Evolutionary conservation across 108 stramenopile genomes (phyloP), one percentile per base, ranked within the genome.

Genomic region (Conticribra weissflogii): DNA sequence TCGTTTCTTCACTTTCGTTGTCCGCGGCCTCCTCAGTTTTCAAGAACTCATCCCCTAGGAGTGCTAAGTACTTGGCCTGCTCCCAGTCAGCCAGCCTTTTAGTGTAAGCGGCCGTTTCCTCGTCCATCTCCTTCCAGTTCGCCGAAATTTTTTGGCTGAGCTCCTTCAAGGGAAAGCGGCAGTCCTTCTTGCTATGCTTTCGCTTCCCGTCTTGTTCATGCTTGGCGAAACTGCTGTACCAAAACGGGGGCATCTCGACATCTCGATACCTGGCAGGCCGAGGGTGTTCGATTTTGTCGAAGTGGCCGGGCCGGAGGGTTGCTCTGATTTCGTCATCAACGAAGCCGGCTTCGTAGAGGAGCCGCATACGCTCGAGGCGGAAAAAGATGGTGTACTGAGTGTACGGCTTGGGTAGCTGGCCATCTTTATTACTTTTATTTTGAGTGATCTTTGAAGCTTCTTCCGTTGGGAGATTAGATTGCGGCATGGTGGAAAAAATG

Each of bases 301-400:
- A 15, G 23, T 65, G 64, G 16, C 21, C n/a, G 2, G 64, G 64
- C 23, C 53, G 22, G 32, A 12, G 48, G 17, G 31, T 29, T 1
- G 64, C 18, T 34, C 22, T 33, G 33, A 33, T 52, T 22, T 33
- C 31, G 5, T 65, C 21, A 28, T 49, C 61, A 30, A 48, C 29
- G 61, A 23, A 7, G 4, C 64, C 64, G 19, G 8, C 15, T 36
- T 21, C 18, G 7, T 65, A 52, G 33, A 65, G 64, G 50, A 65
- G 52, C 31, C 19, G 32, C 31, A 34, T 53, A 5, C 64, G 51
- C 28, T 65, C 64, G 0, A 65, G 64, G 18, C 64, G 64, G 19
- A 52, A 65, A 21, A 29, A 65, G 15, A 65, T 65, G 50, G 64
- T 65, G 64, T 65, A 65, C 9, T 47, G 51, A 21, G 64, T 49